Percentiles rank a stretch among this genome's conserved stretches.
Evolutionary conservation across 805 yeast genomes (phyloP).

Genomic region (Komagataella kurtzmanii): DNA sequence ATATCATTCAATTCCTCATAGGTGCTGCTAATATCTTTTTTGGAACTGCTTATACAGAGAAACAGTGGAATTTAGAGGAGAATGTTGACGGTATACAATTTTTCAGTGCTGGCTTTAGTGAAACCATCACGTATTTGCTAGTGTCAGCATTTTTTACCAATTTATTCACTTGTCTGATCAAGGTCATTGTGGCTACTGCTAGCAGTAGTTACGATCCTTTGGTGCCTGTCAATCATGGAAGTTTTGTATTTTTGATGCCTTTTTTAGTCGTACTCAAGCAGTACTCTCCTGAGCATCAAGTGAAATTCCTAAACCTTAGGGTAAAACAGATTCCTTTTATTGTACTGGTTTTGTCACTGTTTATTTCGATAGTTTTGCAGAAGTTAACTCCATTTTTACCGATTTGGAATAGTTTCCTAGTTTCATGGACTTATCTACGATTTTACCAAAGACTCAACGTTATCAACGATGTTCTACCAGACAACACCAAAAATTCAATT

Average conservation of each 20-base stretch:
- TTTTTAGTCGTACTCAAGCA: slow-evolving; percentile 45
- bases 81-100: slow-evolving; percentile 6
- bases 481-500: slow-evolving; percentile 30
- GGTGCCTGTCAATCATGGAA: slow-evolving; percentile 39
- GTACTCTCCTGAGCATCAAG: slow-evolving; percentile 42
- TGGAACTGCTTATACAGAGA: slow-evolving; percentile 33
- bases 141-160: slow-evolving; percentile 47
- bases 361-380: slow-evolving; percentile 14
- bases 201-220: slow-evolving; percentile 16
- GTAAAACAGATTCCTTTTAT: slow-evolving; percentile 52
- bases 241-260: slow-evolving; percentile 33
- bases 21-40: slow-evolving; percentile 22
- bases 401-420: slow-evolving; percentile 41
- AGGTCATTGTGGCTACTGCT: slow-evolving; percentile 21
- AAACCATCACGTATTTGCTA: slow-evolving; percentile 34
- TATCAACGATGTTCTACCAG: slow-evolving; percentile 13
- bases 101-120: slow-evolving; percentile 12
- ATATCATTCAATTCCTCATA: slow-evolving; percentile 28
- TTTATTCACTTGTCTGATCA: slow-evolving; percentile 30
- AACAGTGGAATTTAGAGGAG: slow-evolving; percentile 26
- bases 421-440: slow-evolving; percentile 67
- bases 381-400: slow-evolving; percentile 43
- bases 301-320: slow-evolving; percentile 35
- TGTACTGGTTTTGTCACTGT: slow-evolving; percentile 14
- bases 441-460: slow-evolving; percentile 46